phyloP scores from a whole-genome alignment of 2,329 filamentous ascomycete genomes.

The Ascochyta viciae-villosae region DNA sequence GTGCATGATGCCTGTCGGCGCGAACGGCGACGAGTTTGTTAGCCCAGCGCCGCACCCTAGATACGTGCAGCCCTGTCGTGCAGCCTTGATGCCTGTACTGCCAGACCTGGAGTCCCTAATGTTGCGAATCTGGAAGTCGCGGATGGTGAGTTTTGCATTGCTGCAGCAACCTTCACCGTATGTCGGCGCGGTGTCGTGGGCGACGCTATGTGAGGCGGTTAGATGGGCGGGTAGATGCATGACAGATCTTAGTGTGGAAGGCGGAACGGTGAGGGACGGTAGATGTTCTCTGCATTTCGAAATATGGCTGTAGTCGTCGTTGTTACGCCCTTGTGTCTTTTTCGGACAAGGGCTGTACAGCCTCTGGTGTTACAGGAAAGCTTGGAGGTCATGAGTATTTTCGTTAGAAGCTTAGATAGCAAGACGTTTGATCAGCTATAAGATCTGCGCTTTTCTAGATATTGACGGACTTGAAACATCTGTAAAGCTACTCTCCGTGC shows the following conservation, averaged over 20 bases:
- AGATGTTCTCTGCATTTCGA: not conserved
- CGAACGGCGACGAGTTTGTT: not conserved
- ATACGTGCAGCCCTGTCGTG: not conserved
- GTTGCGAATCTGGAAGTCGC: not conserved
- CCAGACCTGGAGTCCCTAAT: not conserved
- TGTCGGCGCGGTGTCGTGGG: not conserved
- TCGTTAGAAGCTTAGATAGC: too few relatives aligned
- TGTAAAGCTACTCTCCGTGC: too few relatives aligned
- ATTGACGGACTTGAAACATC: too few relatives aligned
- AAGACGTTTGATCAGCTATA: too few relatives aligned
- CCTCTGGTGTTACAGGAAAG: too few relatives aligned
- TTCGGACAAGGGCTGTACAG: too few relatives aligned
- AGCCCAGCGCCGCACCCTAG: not conserved
- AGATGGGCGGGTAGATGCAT: not conserved
- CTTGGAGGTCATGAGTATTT: too few relatives aligned
- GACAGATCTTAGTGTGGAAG: not conserved
- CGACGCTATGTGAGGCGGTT: not conserved
- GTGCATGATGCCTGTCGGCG: conserved; percentile 11
- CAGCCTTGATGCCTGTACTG: not conserved
- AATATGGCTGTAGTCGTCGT: too few relatives aligned
- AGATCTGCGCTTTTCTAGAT: too few relatives aligned
- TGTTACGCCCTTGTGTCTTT: too few relatives aligned
- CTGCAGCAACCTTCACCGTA: conserved; percentile 17
- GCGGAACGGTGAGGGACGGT: not conserved
- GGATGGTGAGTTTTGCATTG: conserved; percentile 8